A percentile compares a stretch with the other conserved stretches of the same genome.
Conservation (phyloP, 371 early-diverging fungal species). For the Mucor racemosus region DNA sequence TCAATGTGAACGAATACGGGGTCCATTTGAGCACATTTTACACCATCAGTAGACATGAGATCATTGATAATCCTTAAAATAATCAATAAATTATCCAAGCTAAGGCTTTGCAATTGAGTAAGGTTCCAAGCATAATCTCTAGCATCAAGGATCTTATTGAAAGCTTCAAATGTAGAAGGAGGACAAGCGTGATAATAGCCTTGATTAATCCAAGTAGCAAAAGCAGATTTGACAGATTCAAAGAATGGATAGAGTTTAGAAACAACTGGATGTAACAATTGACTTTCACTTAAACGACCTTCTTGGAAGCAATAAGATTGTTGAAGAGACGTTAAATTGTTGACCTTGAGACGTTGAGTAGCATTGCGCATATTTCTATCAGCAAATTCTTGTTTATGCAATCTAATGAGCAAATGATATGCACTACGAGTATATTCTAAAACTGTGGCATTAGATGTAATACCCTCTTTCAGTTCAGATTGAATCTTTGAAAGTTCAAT, state of each 20-base stretch:
- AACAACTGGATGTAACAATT: constrained; percentile 57
- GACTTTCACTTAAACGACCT: constrained; percentile 50
- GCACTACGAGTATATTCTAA: constrained; percentile 28
- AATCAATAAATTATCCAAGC: constrained; percentile 64
- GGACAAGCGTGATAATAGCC: constrained; percentile 26
- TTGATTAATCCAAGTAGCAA: constrained; percentile 45
- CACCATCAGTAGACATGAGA: constrained; percentile 20
- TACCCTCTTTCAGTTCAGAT: constrained; percentile 5
- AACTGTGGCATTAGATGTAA: not conserved
- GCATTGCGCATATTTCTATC: constrained; percentile 32
- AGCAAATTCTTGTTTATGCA: constrained; percentile 40
- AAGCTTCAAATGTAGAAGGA: constrained; percentile 31
- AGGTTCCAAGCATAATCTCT: constrained; percentile 65
- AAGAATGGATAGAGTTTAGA: constrained; percentile 52
- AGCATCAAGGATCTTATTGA: constrained; percentile 60
- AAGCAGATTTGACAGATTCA: constrained; percentile 31
- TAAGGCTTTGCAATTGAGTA: constrained; percentile 51
- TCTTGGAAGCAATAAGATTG: constrained; percentile 56
- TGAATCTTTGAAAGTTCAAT: constrained; percentile 22
- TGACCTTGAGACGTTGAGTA: constrained; percentile 44
- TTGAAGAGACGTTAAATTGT: constrained; percentile 54
- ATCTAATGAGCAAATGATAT: constrained; percentile 39
- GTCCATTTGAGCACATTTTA: constrained; percentile 14
- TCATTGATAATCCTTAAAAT: constrained; percentile 42
- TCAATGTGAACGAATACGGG: constrained; percentile 29